Base-by-base conservation (phyloP, 1,284 basidiomycete species). In the Mycena sp. region DNA sequence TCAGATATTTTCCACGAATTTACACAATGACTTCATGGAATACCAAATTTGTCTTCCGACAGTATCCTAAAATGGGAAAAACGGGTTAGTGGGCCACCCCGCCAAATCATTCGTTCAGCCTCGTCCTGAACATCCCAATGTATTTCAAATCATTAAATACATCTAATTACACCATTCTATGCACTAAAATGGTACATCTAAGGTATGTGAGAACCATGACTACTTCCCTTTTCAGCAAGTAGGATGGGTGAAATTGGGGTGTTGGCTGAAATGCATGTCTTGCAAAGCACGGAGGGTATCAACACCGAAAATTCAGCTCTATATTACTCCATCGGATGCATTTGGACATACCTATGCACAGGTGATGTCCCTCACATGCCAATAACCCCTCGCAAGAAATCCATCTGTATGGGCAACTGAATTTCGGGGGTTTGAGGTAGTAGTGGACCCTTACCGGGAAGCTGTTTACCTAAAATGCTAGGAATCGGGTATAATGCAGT, bases 61-160 rank as follows among this genome's bases (percentile, higher is more conserved):
- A 26, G 38, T 52, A 28, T 52, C 50, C 50, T 35, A 52, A 52
- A 52, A 40, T 28, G 23, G 50, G 37, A 28, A 52, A 41, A 41
- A 52, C 35, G 50, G 50, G 37, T 52, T 52, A 52, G 37, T 40
- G 37, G 38, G 38, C 50, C 50, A 52, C 35, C 49, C 49, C 32
- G 37, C 49, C 38, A 40, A 37, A 51, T 51, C 25, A 19, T 41
- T 52, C 16, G 10, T 52, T 40, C 50, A 26, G 25, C 50, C 16
- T 40, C 38, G 23, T 45, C 19, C 44, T 45, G 23, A 21, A 45
- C 16, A 26, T 45, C 44, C 23, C 25, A 45, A 25, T 45, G 44
- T 25, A 26, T 26, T 21, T 21, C 44, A 45, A 45, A 21, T n/a
- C 25, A 45, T 45, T 45, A 25, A 19, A 26, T 6, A 45, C 44